Percentiles rank a stretch among this genome's conserved stretches.
phyloP scores from a whole-genome alignment of 2,329 filamentous ascomycete genomes.

The Aspergillus sp. region DNA sequence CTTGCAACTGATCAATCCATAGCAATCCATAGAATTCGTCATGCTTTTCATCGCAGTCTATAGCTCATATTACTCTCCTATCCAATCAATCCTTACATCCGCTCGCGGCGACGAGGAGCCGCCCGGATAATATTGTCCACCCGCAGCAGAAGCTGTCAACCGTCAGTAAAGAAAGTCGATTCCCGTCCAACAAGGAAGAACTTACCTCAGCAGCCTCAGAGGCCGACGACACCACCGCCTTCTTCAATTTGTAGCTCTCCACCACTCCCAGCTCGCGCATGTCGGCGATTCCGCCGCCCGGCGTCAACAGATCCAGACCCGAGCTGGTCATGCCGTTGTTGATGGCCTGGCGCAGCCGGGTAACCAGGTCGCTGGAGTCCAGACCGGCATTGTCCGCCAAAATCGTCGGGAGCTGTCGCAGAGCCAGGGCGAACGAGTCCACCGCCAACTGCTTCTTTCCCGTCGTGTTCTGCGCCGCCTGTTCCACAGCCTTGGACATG shows the following conservation, averaged over 20 bases:
- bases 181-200: constrained; percentile 14
- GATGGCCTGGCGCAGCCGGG: constrained; percentile 85
- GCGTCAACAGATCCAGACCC: constrained; percentile 82
- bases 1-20: no score
- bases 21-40: not conserved
- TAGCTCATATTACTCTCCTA: not conserved
- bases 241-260: constrained; percentile 98
- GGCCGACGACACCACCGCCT: constrained; percentile 92
- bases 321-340: constrained; percentile 93
- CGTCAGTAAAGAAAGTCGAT: no score
- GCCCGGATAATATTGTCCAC: constrained; percentile 98
- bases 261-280: constrained; percentile 95
- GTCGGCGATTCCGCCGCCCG: constrained; percentile 87
- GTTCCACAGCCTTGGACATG: constrained; percentile 97
- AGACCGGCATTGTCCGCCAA: constrained; percentile 96
- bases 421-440: constrained; percentile 79
- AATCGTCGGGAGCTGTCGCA: constrained; percentile 92
- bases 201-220: constrained; percentile 94
- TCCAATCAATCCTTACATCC: constrained; percentile 53
- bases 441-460: constrained; percentile 97
- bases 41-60: no score
- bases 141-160: constrained; percentile 70
- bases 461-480: constrained; percentile 86
- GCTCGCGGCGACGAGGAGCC: constrained; percentile 77
- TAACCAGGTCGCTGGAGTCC: constrained; percentile 90